Evolutionary conservation across 2,329 filamentous ascomycete genomes (phyloP).

Genomic region (Tympanopsis confertula): DNA sequence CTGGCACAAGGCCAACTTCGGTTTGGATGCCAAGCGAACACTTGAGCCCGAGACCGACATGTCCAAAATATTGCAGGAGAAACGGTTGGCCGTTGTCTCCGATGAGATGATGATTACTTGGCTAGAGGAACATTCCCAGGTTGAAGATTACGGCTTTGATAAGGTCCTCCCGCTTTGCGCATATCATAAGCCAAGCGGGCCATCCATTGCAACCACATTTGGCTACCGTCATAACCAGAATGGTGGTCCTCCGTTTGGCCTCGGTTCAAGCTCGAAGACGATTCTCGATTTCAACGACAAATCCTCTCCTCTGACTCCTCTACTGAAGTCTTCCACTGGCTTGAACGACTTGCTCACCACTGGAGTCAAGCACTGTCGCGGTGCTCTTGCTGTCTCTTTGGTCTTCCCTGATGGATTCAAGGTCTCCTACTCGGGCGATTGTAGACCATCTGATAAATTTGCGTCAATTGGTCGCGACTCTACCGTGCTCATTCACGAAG

Average conservation of each 20-base stretch:
- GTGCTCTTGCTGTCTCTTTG: constrained; percentile 49
- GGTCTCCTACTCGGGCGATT: constrained; percentile 62
- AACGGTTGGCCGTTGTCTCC: constrained; percentile 40
- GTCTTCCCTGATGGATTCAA: constrained; percentile 56
- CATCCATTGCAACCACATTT: neutral
- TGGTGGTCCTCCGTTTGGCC: neutral
- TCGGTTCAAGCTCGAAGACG: neutral
- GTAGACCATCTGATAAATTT: constrained; percentile 48
- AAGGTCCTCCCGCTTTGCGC: constrained; percentile 9
- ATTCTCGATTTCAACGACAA: constrained; percentile 2
- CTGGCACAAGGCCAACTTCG: constrained; percentile 37
- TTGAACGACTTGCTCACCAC: constrained; percentile 42
- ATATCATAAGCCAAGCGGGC: too few species aligned
- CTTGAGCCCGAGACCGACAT: neutral
- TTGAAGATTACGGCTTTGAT: constrained; percentile 59
- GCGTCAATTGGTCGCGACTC: constrained; percentile 45
- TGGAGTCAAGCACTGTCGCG: constrained; percentile 48
- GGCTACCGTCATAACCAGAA: neutral
- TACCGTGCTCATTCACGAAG: constrained; percentile 62
- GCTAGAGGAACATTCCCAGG: constrained; percentile 50
- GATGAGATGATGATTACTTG: constrained; percentile 50
- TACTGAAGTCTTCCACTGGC: constrained; percentile 31
- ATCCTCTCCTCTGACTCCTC: constrained; percentile 13
- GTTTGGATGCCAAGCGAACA: constrained; percentile 10
- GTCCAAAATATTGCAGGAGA: constrained; percentile 7